These are phyloP conservation scores for Saturnispora zaruensis DNA, from an alignment of 805 yeast species.

Conservation along the genomic window DNA sequence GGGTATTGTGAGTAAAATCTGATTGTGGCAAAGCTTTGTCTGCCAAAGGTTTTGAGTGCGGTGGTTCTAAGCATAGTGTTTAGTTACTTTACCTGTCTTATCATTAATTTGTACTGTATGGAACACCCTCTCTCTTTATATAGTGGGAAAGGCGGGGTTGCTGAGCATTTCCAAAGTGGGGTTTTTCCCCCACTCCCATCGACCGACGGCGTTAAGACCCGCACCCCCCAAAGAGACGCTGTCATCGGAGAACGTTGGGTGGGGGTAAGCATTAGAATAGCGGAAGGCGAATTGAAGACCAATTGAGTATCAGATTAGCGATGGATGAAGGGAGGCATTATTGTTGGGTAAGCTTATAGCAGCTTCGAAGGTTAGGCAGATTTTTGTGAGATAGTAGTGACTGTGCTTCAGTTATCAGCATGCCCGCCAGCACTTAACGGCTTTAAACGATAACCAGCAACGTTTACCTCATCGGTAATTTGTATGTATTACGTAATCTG, in stretches of 20 bases:
- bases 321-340: neutral
- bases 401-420: no score
- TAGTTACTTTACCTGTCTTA: neutral
- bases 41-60: slow-evolving; percentile 3
- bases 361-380: no score
- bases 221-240: neutral
- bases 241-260: neutral
- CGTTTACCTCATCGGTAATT: neutral
- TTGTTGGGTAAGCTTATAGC: no score
- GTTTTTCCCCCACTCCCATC: slow-evolving; percentile 4
- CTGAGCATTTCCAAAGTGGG: slow-evolving; percentile 4
- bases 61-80: slow-evolving; percentile 6
- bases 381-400: no score
- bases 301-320: no score
- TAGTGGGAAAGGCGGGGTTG: slow-evolving; percentile 2
- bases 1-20: slow-evolving; percentile 18
- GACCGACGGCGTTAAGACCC: slow-evolving; percentile 2
- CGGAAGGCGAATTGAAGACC: no score
- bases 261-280: neutral
- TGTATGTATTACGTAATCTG: neutral
- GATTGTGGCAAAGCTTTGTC: neutral
- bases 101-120: neutral
- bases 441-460: neutral
- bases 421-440: neutral
- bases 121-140: neutral